A percentile compares a stretch with the other conserved stretches of the same genome.
Evolutionary conservation across 129 eudicot species (phyloP).

Genomic region (Escallonia rubra): DNA sequence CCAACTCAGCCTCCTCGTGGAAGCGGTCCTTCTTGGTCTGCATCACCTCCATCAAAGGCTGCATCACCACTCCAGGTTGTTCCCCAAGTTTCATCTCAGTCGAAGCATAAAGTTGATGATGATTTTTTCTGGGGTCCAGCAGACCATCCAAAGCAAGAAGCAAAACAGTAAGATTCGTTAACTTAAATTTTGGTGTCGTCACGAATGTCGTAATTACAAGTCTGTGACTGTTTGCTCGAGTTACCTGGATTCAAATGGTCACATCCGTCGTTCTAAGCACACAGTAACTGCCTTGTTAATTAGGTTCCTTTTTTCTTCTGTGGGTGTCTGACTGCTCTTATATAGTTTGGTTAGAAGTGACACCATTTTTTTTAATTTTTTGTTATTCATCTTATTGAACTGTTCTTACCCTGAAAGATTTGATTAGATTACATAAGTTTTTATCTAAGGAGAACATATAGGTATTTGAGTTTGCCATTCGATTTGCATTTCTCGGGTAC

Average conservation of each 20-base stretch:
- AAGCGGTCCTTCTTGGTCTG: slow-evolving; percentile 49
- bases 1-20: slow-evolving; percentile 44
- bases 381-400: too few relatives aligned
- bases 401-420: too few relatives aligned
- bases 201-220: neutral
- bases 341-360: too few relatives aligned
- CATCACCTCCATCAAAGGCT: slow-evolving; percentile 58
- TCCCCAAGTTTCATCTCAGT: slow-evolving; percentile 37
- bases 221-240: neutral
- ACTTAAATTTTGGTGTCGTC: neutral
- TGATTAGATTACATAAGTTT: too few relatives aligned
- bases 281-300: neutral
- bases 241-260: too few relatives aligned
- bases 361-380: too few relatives aligned
- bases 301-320: neutral
- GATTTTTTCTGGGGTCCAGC: slow-evolving; percentile 97
- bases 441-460: too few relatives aligned
- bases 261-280: too few relatives aligned
- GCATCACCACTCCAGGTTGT: slow-evolving; percentile 46
- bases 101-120: slow-evolving; percentile 65
- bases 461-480: too few relatives aligned
- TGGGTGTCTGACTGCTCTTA: neutral
- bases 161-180: slow-evolving; percentile 47
- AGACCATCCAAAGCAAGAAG: slow-evolving; percentile 80
- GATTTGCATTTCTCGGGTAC: too few relatives aligned